These are phyloP conservation scores for Boletellus sp. DNA, from an alignment of 768 basidiomycete species.

Conservation along the genomic window DNA sequence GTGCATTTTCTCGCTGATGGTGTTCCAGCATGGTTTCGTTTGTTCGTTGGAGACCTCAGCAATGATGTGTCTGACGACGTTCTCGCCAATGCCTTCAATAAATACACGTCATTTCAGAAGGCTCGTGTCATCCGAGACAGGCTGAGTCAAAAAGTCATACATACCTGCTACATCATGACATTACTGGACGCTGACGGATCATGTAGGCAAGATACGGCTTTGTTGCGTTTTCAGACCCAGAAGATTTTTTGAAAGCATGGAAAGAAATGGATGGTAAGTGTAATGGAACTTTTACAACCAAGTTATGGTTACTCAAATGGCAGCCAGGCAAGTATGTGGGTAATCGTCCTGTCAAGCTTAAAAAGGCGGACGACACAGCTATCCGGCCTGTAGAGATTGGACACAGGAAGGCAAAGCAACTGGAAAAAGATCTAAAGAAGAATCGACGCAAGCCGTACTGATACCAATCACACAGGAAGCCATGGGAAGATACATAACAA, in stretches of 20 bases:
- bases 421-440: constrained; percentile 91
- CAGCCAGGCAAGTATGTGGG: constrained; percentile 92
- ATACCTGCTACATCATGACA: background rate
- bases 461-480: constrained; percentile 8
- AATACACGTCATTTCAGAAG: constrained; percentile 91
- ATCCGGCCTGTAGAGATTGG: constrained; percentile 93
- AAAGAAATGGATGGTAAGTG: constrained; percentile 96
- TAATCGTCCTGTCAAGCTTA: constrained; percentile 93
- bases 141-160: constrained; percentile 82
- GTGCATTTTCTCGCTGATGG: constrained; percentile 1
- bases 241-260: constrained; percentile 98
- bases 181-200: constrained; percentile 4
- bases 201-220: constrained; percentile 92
- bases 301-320: constrained; percentile 3
- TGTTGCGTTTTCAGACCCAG: constrained; percentile 95
- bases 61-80: constrained; percentile 98
- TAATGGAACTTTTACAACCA: background rate
- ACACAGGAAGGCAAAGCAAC: constrained; percentile 82
- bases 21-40: constrained; percentile 83
- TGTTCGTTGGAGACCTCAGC: constrained; percentile 96
- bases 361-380: constrained; percentile 85
- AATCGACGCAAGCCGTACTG: constrained; percentile 84
- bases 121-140: constrained; percentile 94
- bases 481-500: constrained; percentile 11
- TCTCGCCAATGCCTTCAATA: constrained; percentile 87